Percentiles rank a stretch among this genome's conserved stretches.
Evolutionary conservation across 1,284 basidiomycete species (phyloP).

Genomic region (Sparassis latifolia): DNA sequence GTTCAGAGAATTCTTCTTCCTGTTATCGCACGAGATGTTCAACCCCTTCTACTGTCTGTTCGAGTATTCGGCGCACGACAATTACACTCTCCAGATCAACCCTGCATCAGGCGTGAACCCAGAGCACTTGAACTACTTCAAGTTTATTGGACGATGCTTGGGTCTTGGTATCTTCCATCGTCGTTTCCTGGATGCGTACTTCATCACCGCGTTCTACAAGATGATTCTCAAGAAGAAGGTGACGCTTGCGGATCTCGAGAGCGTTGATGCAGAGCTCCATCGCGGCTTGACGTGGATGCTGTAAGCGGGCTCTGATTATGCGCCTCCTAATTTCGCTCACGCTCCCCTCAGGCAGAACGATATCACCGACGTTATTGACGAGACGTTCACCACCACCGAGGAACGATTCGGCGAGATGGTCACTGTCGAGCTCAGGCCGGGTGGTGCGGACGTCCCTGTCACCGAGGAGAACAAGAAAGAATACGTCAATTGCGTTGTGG

Average conservation of each 20-base stretch:
- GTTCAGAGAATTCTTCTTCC: conserved; percentile 97
- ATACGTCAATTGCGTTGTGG: conserved; percentile 91
- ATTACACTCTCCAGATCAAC: conserved; percentile 98
- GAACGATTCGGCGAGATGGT: conserved; percentile 97
- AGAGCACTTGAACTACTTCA: conserved; percentile 99
- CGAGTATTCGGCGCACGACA: conserved; percentile 99
- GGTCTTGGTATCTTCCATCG: conserved; percentile 98
- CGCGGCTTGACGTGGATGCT: conserved; percentile 97
- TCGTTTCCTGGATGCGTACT: conserved; percentile 98
- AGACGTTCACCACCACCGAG: conserved; percentile 92
- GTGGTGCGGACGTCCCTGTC: conserved; percentile 80
- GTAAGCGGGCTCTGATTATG: conserved; percentile 38
- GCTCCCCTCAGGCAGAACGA: conserved; percentile 72
- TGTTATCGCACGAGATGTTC: conserved; percentile 97
- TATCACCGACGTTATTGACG: conserved; percentile 90
- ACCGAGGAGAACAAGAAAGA: conserved; percentile 99
- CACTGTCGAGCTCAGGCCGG: conserved; percentile 87
- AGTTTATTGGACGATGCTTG: conserved; percentile 93
- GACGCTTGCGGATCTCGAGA: conserved; percentile 81
- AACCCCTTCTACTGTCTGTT: conserved; percentile 99
- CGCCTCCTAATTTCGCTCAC: not conserved
- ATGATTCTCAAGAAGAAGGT: conserved; percentile 93
- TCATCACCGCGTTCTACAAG: conserved; percentile 99
- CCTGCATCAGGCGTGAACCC: conserved; percentile 97
- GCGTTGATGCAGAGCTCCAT: conserved; percentile 86